Evolutionary conservation across 73 alveolate genomes (phyloP).

Genomic region (Tetrahymena borealis): DNA sequence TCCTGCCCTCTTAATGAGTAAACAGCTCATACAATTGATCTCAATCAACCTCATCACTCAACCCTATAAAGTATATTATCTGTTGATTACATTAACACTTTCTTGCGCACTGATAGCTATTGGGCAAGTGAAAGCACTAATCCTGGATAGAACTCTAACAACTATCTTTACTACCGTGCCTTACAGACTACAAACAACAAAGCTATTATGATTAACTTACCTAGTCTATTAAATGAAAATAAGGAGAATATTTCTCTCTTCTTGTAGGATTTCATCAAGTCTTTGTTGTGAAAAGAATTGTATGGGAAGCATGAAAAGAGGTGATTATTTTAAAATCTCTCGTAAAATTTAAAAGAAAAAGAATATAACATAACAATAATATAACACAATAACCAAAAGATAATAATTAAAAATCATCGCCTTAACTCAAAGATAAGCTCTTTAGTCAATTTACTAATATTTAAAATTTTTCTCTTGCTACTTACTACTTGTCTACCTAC

Average conservation of each 20-base stretch:
- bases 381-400: too few species aligned
- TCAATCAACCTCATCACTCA: not conserved
- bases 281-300: too few species aligned
- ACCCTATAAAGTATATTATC: not conserved
- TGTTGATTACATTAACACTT: not conserved
- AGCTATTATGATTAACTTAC: not conserved
- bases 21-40: not conserved
- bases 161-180: not conserved
- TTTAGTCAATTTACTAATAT: too few species aligned
- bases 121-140: conserved; percentile 3
- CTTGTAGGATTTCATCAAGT: not conserved
- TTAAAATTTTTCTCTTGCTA: too few species aligned
- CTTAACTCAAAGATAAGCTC: too few species aligned
- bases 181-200: not conserved
- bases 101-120: not conserved
- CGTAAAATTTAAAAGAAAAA: too few species aligned
- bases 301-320: not conserved
- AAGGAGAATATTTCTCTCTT: not conserved
- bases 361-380: too few species aligned
- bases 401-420: too few species aligned
- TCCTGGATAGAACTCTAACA: not conserved
- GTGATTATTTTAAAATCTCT: too few species aligned
- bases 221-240: not conserved
- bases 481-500: too few species aligned
- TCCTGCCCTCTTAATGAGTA: not conserved